Percentiles rank a stretch among this genome's conserved stretches.
Evolutionary conservation across 208 protist genomes (phyloP).

Genomic region (Angomonas deanei): DNA sequence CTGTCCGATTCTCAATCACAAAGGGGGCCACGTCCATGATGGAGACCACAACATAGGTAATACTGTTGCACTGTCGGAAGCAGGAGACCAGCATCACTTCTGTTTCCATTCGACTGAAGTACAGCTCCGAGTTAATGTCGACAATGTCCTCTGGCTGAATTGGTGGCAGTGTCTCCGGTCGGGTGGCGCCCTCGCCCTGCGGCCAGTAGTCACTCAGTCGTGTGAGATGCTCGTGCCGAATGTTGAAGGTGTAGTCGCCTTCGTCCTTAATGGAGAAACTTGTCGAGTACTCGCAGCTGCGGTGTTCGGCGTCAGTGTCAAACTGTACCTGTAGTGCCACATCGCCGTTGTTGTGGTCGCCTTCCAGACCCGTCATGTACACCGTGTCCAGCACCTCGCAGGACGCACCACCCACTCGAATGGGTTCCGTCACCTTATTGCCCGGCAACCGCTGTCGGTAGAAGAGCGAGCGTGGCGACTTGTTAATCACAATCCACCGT

Average conservation of each 20-base stretch:
- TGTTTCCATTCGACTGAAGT: conserved; percentile 26
- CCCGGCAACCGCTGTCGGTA: conserved; percentile 8
- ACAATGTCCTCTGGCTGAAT: conserved; percentile 40
- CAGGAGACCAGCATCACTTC: conserved; percentile 46
- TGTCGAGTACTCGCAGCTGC: conserved; percentile 30
- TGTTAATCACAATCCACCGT: conserved; percentile 69
- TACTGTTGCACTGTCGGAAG: conserved; percentile 26
- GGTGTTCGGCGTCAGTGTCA: conserved; percentile 15
- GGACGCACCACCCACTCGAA: background rate
- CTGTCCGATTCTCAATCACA: conserved; percentile 71
- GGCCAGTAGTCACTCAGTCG: conserved; percentile 38
- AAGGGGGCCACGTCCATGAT: conserved; percentile 45
- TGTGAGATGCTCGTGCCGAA: conserved; percentile 31
- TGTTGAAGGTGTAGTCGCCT: conserved; percentile 44
- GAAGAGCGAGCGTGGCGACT: conserved; percentile 25
- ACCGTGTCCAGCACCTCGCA: background rate
- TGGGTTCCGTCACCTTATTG: background rate
- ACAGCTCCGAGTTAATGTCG: conserved; percentile 25
- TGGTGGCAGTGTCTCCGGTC: conserved; percentile 25
- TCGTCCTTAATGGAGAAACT: conserved; percentile 38
- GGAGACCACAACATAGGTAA: conserved; percentile 51
- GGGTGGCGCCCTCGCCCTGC: conserved; percentile 4
- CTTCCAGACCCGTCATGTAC: background rate
- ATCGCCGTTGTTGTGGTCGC: background rate
- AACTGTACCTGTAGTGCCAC: background rate